Conservation (phyloP, 2,329 filamentous ascomycete genomes). For the Pyrenophora graminea region DNA sequence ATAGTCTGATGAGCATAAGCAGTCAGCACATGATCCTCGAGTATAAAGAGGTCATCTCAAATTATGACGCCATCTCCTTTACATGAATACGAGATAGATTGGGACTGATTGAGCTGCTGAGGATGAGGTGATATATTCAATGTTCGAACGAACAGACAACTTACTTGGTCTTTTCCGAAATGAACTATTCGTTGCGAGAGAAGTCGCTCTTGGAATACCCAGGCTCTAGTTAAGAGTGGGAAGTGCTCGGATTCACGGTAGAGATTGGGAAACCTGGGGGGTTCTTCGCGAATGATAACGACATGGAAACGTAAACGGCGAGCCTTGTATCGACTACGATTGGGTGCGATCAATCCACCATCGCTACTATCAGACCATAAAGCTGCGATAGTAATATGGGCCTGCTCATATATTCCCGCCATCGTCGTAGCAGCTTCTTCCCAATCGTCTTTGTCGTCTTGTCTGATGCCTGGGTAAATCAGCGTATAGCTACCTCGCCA, state of each 20-base stretch:
- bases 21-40: too few relatives aligned
- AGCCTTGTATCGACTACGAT: neutral
- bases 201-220: neutral
- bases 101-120: too few relatives aligned
- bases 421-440: neutral
- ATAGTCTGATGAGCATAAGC: neutral
- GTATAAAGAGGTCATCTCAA: too few relatives aligned
- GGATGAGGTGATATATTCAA: too few relatives aligned
- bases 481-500: neutral
- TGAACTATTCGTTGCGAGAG: neutral
- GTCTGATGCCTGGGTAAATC: neutral
- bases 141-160: neutral
- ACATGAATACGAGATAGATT: too few relatives aligned
- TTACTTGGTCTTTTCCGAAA: neutral
- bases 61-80: too few relatives aligned
- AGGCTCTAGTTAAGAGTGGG: neutral
- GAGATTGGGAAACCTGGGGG: neutral
- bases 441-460: neutral
- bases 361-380: neutral
- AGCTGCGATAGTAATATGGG: neutral
- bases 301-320: neutral
- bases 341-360: neutral
- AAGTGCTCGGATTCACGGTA: neutral
- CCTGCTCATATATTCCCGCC: neutral
- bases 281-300: neutral